Base-by-base conservation (phyloP, 2,329 filamentous ascomycete species). In the Colletotrichum brevisporum region DNA sequence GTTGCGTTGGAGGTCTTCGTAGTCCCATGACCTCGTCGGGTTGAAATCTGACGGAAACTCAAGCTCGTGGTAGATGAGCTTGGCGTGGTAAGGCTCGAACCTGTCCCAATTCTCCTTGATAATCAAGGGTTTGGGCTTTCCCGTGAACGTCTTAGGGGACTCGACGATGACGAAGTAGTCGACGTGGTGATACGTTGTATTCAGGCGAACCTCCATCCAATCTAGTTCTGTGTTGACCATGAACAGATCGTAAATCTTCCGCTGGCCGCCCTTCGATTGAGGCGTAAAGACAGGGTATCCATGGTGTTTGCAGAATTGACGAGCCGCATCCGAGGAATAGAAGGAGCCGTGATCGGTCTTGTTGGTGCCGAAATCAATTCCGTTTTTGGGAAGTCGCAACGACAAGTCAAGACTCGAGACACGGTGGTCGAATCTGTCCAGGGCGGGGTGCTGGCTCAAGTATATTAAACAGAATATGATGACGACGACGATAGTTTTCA, bases 141-240 rank as follows among this genome's bases (percentile, higher is more conserved):
- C 85, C 10, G 89, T 90, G 72, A 91, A 91, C 0, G 89, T 90
- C 59, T 81, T 84, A 15, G 79, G 76, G 0, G 86, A 84, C 78
- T 92, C 90, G 59, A 91, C 84, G 36, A 92, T 83, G 74, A 92
- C 81, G 73, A 91, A 92, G 77, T 90, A 90, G 78, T 92, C 89
- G 69, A 92, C 88, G 51, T 85, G 79, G 53, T 85, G 76, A 67
- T 86, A 86, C 9, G 90, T 83, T 1, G 86, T 86, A 74, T 88
- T 83, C 3, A 92, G 81, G 16, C 89, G 87, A 58, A 92, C 88
- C 76, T 92, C 89, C 54, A 92, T 82, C 84, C 88, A 90, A 78
- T 91, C 89, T 13, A 91, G 82, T 78, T 91, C 90, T 5, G 83
- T 86, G 71, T 89, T 90, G 72, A 91, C 79, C 82, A 91, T 86